Evolutionary conservation across 2,329 filamentous ascomycete genomes (phyloP).

Genomic region (Neonectria sp.): DNA sequence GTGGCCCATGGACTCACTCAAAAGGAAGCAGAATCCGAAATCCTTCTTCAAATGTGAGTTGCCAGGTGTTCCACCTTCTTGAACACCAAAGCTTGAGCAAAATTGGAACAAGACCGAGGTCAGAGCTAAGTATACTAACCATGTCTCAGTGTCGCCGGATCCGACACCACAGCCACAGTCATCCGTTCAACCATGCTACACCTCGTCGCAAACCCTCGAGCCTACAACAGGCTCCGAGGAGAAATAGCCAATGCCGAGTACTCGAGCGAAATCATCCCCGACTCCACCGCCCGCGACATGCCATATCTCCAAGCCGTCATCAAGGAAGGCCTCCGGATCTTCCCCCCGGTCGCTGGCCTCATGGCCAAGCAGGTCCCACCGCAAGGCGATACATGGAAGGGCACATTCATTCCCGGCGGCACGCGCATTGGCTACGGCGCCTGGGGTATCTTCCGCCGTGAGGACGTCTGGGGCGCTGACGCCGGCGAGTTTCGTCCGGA

Average conservation of each 20-base stretch:
- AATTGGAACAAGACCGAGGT: background rate
- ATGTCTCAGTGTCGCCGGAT: constrained; percentile 64
- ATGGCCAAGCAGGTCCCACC: constrained; percentile 55
- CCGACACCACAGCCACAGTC: constrained; percentile 70
- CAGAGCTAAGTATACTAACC: background rate
- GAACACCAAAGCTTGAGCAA: rapidly evolving
- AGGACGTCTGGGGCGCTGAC: constrained; percentile 55
- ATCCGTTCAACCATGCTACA: constrained; percentile 68
- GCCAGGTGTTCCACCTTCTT: too few species aligned
- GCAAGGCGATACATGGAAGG: constrained; percentile 51
- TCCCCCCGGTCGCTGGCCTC: constrained; percentile 54
- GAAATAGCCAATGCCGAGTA: constrained; percentile 41
- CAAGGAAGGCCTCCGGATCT: constrained; percentile 61
- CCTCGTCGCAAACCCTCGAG: constrained; percentile 64
- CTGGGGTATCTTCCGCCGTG: constrained; percentile 53
- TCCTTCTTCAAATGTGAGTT: constrained; percentile 43
- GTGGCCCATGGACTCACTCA: constrained; percentile 47
- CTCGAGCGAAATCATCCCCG: constrained; percentile 46
- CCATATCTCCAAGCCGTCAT: constrained; percentile 66
- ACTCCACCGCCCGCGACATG: constrained; percentile 53
- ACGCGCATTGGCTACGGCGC: constrained; percentile 53
- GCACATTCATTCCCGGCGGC: constrained; percentile 51
- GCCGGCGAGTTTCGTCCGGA: constrained; percentile 53
- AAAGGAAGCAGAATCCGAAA: constrained; percentile 48
- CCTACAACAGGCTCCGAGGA: constrained; percentile 60